Conservation (phyloP, 768 basidiomycete species). For the Lentinula guzmanii region DNA sequence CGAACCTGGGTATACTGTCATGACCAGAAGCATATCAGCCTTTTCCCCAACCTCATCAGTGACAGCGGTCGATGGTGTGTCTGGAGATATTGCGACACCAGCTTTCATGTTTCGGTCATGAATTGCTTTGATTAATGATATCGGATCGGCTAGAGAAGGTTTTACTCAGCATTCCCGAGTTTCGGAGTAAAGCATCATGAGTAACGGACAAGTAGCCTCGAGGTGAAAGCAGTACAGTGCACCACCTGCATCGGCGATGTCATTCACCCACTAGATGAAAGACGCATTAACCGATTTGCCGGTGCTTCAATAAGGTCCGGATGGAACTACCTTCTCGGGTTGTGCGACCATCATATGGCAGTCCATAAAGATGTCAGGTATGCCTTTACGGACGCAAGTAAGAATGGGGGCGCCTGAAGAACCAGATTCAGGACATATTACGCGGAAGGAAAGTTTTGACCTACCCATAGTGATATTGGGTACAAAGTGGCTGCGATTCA, state of each 20-base stretch:
- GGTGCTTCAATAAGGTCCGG: neutral
- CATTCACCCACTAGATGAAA: slow-evolving; percentile 79
- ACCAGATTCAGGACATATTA: slow-evolving; percentile 2
- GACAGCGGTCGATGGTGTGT: slow-evolving; percentile 85
- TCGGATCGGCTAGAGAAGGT: slow-evolving; percentile 47
- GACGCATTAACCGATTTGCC: neutral
- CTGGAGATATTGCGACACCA: slow-evolving; percentile 94
- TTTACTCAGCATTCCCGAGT: neutral
- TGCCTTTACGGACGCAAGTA: slow-evolving; percentile 73
- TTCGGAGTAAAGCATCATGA: neutral
- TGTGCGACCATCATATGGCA: slow-evolving; percentile 99
- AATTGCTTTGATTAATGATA: slow-evolving; percentile 75
- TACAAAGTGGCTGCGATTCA: slow-evolving; percentile 79
- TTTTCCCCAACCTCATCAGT: slow-evolving; percentile 77
- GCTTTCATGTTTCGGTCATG: slow-evolving; percentile 85
- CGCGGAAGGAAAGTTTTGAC: slow-evolving; percentile 15
- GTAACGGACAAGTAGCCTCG: slow-evolving; percentile 76
- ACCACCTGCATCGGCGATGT: slow-evolving; percentile 94
- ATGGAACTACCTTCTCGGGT: slow-evolving; percentile 66
- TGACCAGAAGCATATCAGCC: slow-evolving; percentile 94
- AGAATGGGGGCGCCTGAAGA: slow-evolving; percentile 79
- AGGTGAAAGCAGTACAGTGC: slow-evolving; percentile 95
- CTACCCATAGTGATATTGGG: slow-evolving; percentile 97
- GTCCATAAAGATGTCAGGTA: slow-evolving; percentile 98
- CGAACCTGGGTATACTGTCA: slow-evolving; percentile 93